Evolutionary conservation across 768 basidiomycete species (phyloP), one percentile per base, ranked within the genome.

Genomic region (Auriscalpium vulgare): DNA sequence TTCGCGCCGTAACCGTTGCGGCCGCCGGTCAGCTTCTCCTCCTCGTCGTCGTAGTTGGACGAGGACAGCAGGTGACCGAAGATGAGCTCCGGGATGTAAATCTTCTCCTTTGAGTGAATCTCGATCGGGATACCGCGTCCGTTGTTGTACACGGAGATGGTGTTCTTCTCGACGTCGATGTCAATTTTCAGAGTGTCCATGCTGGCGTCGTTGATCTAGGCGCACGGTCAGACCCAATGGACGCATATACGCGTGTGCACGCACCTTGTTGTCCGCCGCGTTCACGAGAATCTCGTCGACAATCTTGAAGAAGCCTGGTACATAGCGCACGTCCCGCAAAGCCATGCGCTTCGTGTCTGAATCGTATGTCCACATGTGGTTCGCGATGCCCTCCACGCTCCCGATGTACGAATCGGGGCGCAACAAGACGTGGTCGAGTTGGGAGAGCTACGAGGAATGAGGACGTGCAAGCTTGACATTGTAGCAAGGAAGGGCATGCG

Each of bases 241-340:
- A 29, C n/a, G n/a, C 19, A 17, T 47, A n/a, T 40, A 57, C 34
- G 51, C 13, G 10, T 11, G 10, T 29, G n/a, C 9, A 69, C 76
- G 55, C 60, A 91, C 95, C 86, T 99, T 99, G 74, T 98, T 97
- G 69, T 99, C 97, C 4, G 97, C 97, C 19, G 97, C 97, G 70
- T 99, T 99, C 64, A 99, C 97, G 3, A 99, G 77, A 65, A 99
- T 99, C 74, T 99, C 97, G 66, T 99, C 97, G 13, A 99, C 87
- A 65, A 99, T 99, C 79, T 99, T 99, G 82, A 95, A 94, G 71
- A 99, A 95, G 53, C 95, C 97, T 0, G 97, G 97, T 2, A 97
- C 95, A 66, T 87, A 99, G 64, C 83, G 90, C 60, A 87, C 88
- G 49, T 85, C 93, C 65, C 87, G 79, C 64, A 83, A 71, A 1